Evolutionary conservation across 331 rosid species (phyloP).

Genomic region (Quercus lobata): DNA sequence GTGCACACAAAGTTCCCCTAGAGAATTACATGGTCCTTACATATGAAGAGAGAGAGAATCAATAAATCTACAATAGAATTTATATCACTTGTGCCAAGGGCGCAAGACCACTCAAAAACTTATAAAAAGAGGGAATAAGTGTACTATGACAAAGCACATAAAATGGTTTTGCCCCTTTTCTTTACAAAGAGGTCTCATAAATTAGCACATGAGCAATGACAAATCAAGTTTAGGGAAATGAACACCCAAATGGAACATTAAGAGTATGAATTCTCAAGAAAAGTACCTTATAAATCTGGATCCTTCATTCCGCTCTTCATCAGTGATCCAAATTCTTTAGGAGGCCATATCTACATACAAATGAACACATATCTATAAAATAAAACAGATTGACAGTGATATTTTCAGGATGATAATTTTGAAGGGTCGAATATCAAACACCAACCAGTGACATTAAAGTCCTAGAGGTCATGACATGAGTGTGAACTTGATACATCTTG

Average conservation of each 20-base stretch:
- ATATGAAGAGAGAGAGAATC: too few species aligned
- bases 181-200: not conserved
- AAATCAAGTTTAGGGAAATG: not conserved
- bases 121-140: not conserved
- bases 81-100: too few species aligned
- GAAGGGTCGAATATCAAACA: not conserved
- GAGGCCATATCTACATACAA: conserved; percentile 53
- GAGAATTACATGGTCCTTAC: too few species aligned
- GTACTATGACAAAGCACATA: not conserved
- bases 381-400: not conserved
- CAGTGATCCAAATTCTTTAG: conserved; percentile 55
- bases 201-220: not conserved
- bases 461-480: not conserved
- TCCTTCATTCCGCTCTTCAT: conserved; percentile 13
- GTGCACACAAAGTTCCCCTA: too few species aligned
- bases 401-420: not conserved
- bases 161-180: not conserved
- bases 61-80: too few species aligned
- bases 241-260: not conserved
- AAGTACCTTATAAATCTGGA: conserved; percentile 24
- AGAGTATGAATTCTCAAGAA: not conserved
- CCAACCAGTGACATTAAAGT: not conserved
- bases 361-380: not conserved
- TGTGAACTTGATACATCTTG: not conserved
- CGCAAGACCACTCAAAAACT: too few species aligned